phyloP scores from a whole-genome alignment of 306 rosid genomes.

The Corylus americana region DNA sequence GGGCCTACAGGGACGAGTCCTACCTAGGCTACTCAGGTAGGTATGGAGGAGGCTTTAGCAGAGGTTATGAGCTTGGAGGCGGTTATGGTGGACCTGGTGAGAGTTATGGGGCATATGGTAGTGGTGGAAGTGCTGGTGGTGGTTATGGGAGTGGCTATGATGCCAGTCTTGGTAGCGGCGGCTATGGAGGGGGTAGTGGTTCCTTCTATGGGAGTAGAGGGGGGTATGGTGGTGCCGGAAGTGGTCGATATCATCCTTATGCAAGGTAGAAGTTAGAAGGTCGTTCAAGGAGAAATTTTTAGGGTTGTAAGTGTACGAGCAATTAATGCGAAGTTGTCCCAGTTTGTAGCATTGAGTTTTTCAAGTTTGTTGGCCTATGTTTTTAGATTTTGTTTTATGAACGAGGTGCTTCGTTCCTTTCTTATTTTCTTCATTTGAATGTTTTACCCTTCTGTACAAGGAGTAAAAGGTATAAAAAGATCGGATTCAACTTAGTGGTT shows the following conservation, averaged over 20 bases:
- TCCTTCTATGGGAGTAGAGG: slow-evolving; percentile 88
- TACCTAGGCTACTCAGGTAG: slow-evolving; percentile 75
- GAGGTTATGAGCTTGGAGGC: slow-evolving; percentile 81
- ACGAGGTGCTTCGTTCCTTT: slow-evolving; percentile 7
- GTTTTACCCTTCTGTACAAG: slow-evolving; percentile 7
- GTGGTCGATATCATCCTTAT: slow-evolving; percentile 90
- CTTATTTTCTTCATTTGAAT: slow-evolving; percentile 4
- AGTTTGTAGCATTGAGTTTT: slow-evolving; percentile 39
- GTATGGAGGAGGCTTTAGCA: slow-evolving; percentile 78
- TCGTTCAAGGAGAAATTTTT: slow-evolving; percentile 21
- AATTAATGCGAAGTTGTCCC: slow-evolving; percentile 13
- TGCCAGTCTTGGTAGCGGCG: slow-evolving; percentile 66
- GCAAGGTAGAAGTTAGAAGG: slow-evolving; percentile 59
- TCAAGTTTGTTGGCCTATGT: slow-evolving; percentile 22
- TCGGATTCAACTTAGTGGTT: background rate
- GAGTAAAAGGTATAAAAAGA: slow-evolving; percentile 21
- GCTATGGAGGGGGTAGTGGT: slow-evolving; percentile 72
- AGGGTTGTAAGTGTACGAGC: slow-evolving; percentile 38
- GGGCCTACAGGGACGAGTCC: slow-evolving; percentile 80
- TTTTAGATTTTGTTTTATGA: slow-evolving; percentile 18
- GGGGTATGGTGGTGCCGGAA: slow-evolving; percentile 70
- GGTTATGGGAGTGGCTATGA: slow-evolving; percentile 73
- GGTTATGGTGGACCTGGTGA: slow-evolving; percentile 85
- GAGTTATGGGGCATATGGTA: slow-evolving; percentile 72
- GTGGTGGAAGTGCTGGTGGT: slow-evolving; percentile 46